phyloP scores from a whole-genome alignment of 306 rosid genomes.

The Trifolium subterraneum region DNA sequence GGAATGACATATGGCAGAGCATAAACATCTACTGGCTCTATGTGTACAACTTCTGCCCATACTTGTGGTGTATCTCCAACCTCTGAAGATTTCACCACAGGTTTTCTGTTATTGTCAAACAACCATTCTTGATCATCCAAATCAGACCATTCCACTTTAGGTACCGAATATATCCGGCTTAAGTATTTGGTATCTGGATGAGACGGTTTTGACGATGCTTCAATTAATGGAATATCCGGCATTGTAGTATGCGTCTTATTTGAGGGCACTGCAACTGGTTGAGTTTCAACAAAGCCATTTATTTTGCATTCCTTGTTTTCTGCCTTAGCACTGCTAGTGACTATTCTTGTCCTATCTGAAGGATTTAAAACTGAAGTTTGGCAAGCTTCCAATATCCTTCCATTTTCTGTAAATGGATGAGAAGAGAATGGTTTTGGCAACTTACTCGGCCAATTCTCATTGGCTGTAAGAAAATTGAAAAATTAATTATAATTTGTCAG shows the following conservation, averaged over 20 bases:
- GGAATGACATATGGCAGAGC: constrained; percentile 95
- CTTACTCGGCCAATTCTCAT: constrained; percentile 75
- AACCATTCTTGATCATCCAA: constrained; percentile 78
- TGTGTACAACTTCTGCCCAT: constrained; percentile 85
- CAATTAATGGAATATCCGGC: constrained; percentile 47
- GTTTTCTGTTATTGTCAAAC: constrained; percentile 54
- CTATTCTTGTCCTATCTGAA: constrained; percentile 54
- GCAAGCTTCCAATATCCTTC: constrained; percentile 66
- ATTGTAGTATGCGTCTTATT: constrained; percentile 46
- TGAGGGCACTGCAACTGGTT: constrained; percentile 45
- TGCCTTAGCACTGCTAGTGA: constrained; percentile 48
- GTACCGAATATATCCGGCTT: constrained; percentile 66
- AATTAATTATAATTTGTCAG: constrained; percentile 46
- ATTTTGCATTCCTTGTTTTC: constrained; percentile 59
- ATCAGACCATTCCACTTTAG: constrained; percentile 64
- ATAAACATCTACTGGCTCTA: constrained; percentile 65
- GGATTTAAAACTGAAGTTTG: constrained; percentile 53
- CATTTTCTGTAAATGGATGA: constrained; percentile 65
- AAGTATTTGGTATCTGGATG: constrained; percentile 80
- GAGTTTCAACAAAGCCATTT: constrained; percentile 70
- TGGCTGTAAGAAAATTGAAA: constrained; percentile 67
- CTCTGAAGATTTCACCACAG: constrained; percentile 46
- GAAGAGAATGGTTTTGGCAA: constrained; percentile 60
- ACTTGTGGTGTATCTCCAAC: constrained; percentile 59
- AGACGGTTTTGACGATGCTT: constrained; percentile 56